phyloP scores from a whole-genome alignment of 2,329 filamentous ascomycete genomes.

The Alternaria sp. region DNA sequence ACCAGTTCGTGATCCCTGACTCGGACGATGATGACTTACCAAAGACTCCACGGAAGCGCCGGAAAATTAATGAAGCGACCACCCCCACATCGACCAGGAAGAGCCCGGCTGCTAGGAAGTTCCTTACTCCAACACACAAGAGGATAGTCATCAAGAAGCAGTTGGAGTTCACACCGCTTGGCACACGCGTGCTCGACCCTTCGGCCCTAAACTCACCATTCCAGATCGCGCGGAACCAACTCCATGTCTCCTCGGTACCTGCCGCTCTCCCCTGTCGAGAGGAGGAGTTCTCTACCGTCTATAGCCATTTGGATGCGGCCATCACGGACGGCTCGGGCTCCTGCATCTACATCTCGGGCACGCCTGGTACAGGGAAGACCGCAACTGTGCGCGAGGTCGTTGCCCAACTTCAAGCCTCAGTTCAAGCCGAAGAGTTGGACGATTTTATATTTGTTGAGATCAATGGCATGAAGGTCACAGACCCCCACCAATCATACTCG shows the following conservation, averaged over 20 bases:
- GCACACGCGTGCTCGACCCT: constrained; percentile 83
- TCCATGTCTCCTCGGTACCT: constrained; percentile 95
- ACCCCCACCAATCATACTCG: constrained; percentile 95
- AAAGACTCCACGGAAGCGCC: constrained; percentile 58
- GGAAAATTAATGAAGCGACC: constrained; percentile 56
- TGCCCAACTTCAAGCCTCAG: constrained; percentile 84
- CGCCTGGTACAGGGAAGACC: constrained; percentile 95
- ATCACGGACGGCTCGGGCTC: constrained; percentile 93
- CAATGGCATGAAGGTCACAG: constrained; percentile 99
- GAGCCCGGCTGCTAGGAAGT: constrained; percentile 60
- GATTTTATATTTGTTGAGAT: constrained; percentile 99
- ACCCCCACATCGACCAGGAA: constrained; percentile 58
- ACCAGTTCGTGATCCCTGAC: constrained; percentile 56
- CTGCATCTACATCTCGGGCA: constrained; percentile 99
- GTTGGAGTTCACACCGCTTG: constrained; percentile 94
- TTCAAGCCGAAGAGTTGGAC: constrained; percentile 88
- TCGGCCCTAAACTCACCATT: constrained; percentile 86
- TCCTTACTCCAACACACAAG: constrained; percentile 71
- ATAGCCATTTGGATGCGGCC: constrained; percentile 91
- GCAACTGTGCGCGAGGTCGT: constrained; percentile 97
- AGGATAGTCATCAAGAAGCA: constrained; percentile 82
- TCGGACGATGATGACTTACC: constrained; percentile 54
- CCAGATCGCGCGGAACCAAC: constrained; percentile 83
- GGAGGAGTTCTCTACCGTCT: constrained; percentile 89
- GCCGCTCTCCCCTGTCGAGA: constrained; percentile 90